Base-by-base conservation (phyloP, 805 yeast genomes). In the Ogataea salicorniae region DNA sequence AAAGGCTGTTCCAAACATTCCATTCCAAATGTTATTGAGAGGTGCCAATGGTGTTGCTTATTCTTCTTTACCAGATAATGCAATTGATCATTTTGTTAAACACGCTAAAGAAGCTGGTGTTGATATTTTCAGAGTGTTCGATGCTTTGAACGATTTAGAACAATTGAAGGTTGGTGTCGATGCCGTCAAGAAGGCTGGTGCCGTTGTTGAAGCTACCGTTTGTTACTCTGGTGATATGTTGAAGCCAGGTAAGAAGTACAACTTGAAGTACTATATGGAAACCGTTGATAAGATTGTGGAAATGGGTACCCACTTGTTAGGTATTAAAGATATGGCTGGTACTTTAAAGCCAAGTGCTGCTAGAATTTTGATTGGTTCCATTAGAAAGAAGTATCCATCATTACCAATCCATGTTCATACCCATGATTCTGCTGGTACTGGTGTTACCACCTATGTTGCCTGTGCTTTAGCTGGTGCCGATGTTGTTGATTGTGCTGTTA, bases 301-400 rank as follows among this genome's bases (percentile, higher is more conserved):
- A 52, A 83, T 91, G 88, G 99, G 99, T 61, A 92, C 98, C 44
- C 99, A 94, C 70, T 79, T 94, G 61, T 76, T 94, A 59, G 99
- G 98, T 73, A 94, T 94, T 67, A 94, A 94, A 73, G 99, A 94
- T 74, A 94, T 94, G 99, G 99, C 99, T 49, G 99, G 99, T 75
- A 92, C 98, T 55, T 70, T 94, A 74, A 91, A 92, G 71, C 99
- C 99, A 52, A 74, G 80, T 51, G 99, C 99, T 52, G 99, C 99
- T 40, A 80, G 76, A 42, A 57, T 83, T 46, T 81, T 94, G 65
- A 79, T 94, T 59, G 81, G 91, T 51, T 73, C 87, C 29, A 81
- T 94, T 59, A 83, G 99, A 72, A 80, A 78, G 51, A 83, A 79
- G 70, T 88, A 87, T 71, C 99, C 99, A 49, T 81, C 88, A 63